A percentile compares a stretch with the other conserved stretches of the same genome.
These are phyloP conservation scores for Lipomyces chichibuensis DNA, from an alignment of 805 yeast genomes.

Conservation along the genomic window DNA sequence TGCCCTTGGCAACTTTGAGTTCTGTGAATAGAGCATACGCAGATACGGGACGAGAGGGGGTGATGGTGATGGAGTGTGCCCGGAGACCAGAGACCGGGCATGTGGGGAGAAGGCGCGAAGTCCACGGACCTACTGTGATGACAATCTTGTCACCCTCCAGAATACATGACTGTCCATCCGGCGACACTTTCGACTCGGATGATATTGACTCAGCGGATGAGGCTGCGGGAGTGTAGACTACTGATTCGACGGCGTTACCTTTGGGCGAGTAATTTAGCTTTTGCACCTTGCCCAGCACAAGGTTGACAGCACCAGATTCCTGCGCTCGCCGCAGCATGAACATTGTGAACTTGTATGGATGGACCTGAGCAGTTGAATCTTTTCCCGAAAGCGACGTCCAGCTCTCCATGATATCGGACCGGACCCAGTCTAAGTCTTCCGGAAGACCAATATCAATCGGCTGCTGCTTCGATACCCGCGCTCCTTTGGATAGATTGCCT, in stretches of 20 bases:
- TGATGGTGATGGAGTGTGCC: slow-evolving; percentile 91
- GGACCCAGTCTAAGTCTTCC: slow-evolving; percentile 74
- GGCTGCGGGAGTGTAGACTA: slow-evolving; percentile 51
- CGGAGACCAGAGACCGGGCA: slow-evolving; percentile 93
- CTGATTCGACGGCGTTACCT: slow-evolving; percentile 62
- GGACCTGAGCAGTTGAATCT: slow-evolving; percentile 94
- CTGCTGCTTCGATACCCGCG: slow-evolving; percentile 23
- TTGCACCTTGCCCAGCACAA: slow-evolving; percentile 81
- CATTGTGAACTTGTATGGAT: slow-evolving; percentile 92
- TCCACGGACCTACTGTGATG: slow-evolving; percentile 95
- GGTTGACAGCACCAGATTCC: slow-evolving; percentile 79
- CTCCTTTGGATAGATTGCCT: slow-evolving; percentile 62
- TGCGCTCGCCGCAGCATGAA: slow-evolving; percentile 77
- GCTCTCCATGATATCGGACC: slow-evolving; percentile 60
- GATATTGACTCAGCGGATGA: slow-evolving; percentile 40
- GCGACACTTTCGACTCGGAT: background rate
- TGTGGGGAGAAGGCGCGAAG: slow-evolving; percentile 82
- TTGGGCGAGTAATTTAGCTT: slow-evolving; percentile 64
- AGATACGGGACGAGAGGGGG: slow-evolving; percentile 79
- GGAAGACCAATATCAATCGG: slow-evolving; percentile 49
- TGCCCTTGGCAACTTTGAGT: slow-evolving; percentile 64
- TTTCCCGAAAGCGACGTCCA: slow-evolving; percentile 83
- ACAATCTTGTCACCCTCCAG: slow-evolving; percentile 76
- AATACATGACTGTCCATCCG: background rate
- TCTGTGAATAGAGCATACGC: slow-evolving; percentile 96